Evolutionary conservation across 805 yeast species (phyloP).

Genomic region (Ogataea nonfermentans): DNA sequence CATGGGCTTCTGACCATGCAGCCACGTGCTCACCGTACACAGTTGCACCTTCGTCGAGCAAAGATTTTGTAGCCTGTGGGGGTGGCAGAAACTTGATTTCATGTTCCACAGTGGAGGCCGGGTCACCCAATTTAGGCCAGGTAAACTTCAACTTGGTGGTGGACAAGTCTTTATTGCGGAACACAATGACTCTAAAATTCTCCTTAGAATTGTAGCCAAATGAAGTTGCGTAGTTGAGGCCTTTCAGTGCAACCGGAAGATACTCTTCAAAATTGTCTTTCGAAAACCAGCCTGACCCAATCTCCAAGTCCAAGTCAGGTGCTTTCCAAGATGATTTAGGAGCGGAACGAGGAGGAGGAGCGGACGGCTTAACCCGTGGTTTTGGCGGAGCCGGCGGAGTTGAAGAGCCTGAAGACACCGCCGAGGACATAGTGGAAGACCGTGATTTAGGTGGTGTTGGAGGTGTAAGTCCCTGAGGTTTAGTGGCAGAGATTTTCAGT

Average conservation of each 20-base stretch:
- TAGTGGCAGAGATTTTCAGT: slow-evolving; percentile 13
- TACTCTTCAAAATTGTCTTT: slow-evolving; percentile 23
- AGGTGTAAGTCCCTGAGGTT: slow-evolving; percentile 10
- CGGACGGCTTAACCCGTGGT: slow-evolving; percentile 14
- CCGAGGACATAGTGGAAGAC: slow-evolving; percentile 25
- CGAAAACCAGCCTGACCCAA: slow-evolving; percentile 48
- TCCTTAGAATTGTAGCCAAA: slow-evolving; percentile 30
- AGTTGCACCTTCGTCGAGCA: slow-evolving; percentile 35
- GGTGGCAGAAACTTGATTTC: slow-evolving; percentile 41
- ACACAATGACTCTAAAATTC: slow-evolving; percentile 34
- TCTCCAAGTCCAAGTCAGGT: slow-evolving; percentile 43
- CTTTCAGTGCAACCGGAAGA: slow-evolving; percentile 40
- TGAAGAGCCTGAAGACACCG: slow-evolving; percentile 10
- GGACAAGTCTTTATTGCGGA: slow-evolving; percentile 44
- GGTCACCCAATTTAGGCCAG: slow-evolving; percentile 38
- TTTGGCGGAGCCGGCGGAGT: slow-evolving; percentile 17
- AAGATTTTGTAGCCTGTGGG: slow-evolving; percentile 38
- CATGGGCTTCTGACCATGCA: slow-evolving; percentile 49
- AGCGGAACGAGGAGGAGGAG: slow-evolving; percentile 15
- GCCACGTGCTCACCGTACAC: slow-evolving; percentile 53
- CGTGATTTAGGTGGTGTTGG: slow-evolving; percentile 36
- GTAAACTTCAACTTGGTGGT: slow-evolving; percentile 34
- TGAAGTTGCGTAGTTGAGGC: slow-evolving; percentile 35
- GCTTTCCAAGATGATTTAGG: slow-evolving; percentile 28
- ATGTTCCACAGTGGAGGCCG: slow-evolving; percentile 28